These are phyloP conservation scores for Bodo saltans DNA, from an alignment of 78 protist species.

Conservation along the genomic window DNA sequence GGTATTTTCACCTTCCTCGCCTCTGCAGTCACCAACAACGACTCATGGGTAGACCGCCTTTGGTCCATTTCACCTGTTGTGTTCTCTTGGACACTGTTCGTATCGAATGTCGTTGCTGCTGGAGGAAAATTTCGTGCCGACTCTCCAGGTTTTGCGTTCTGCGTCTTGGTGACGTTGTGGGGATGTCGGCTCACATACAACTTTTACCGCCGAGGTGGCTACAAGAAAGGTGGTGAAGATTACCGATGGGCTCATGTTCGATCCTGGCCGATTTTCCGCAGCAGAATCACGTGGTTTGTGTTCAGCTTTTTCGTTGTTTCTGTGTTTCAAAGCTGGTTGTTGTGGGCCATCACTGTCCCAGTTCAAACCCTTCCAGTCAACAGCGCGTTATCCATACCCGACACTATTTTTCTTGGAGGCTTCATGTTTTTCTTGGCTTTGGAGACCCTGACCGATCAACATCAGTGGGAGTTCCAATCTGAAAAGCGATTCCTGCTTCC, in stretches of 20 bases:
- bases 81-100: background rate
- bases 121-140: background rate
- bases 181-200: slow-evolving; percentile 33
- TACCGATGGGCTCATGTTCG: slow-evolving; percentile 25
- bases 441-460: slow-evolving; percentile 40
- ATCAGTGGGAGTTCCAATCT: slow-evolving; percentile 30
- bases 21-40: background rate
- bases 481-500: slow-evolving; percentile 1
- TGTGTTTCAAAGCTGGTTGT: background rate
- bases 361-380: background rate
- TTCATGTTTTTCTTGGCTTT: background rate
- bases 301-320: background rate
- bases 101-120: background rate
- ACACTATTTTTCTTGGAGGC: slow-evolving; percentile 17
- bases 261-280: too few species aligned
- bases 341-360: slow-evolving; percentile 3
- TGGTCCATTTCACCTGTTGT: background rate
- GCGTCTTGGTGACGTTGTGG: background rate
- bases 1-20: background rate
- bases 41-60: background rate
- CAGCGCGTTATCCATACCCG: background rate
- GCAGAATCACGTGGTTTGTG: background rate
- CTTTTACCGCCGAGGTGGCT: slow-evolving; percentile 28
- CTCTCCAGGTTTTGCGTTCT: too few species aligned
- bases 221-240: slow-evolving; percentile 7